Conservation (phyloP, 805 yeast species). For the Naumovozyma castellii region DNA sequence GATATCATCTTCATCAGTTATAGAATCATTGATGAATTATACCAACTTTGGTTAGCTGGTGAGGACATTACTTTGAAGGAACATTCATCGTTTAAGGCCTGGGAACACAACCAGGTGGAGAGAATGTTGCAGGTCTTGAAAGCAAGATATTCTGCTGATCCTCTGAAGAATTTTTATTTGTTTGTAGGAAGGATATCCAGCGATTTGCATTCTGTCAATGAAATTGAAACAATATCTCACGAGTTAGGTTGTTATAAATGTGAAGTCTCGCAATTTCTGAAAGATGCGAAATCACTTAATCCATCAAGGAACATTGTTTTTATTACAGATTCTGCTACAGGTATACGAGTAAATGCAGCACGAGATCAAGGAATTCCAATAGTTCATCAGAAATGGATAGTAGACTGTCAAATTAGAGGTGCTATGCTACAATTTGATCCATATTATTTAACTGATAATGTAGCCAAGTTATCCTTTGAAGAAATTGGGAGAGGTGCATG, state of each 20-base stretch:
- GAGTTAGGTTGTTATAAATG: conserved; percentile 11
- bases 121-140: conserved; percentile 13
- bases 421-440: conserved; percentile 33
- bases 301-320: conserved; percentile 12
- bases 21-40: conserved; percentile 15
- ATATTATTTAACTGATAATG: conserved; percentile 23
- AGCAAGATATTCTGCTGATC: conserved; percentile 11
- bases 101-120: conserved; percentile 1
- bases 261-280: conserved; percentile 11
- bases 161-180: conserved; percentile 18
- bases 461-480: conserved; percentile 13
- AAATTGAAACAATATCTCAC: conserved; percentile 11
- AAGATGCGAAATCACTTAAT: conserved; percentile 8
- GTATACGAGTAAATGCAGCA: conserved; percentile 32
- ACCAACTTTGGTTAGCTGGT: conserved; percentile 27
- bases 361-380: conserved; percentile 32
- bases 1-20: conserved; percentile 21
- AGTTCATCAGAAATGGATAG: conserved; percentile 38
- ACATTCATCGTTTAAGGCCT: conserved; percentile 5
- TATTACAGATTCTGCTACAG: conserved; percentile 21
- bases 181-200: conserved; percentile 24
- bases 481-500: conserved; percentile 30
- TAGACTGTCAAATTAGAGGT: conserved; percentile 33
- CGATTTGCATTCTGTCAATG: neutral
- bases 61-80: conserved; percentile 14